These are phyloP conservation scores for Arabidopsis hybrid DNA, from an alignment of 441 rosid genomes.

Conservation along the genomic window DNA sequence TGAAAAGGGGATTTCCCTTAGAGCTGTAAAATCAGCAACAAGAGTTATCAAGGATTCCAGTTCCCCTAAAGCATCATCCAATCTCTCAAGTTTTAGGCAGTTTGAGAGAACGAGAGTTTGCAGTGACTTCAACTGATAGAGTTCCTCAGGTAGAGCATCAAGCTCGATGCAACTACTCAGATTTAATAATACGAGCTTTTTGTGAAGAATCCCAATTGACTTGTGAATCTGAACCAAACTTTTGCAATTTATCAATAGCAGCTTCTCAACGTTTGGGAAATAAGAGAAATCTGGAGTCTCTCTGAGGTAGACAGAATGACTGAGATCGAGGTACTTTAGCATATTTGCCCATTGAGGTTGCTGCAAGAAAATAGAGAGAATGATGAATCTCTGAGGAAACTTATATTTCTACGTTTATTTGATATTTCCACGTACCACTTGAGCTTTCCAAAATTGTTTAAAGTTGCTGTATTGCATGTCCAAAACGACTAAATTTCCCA, in stretches of 20 bases:
- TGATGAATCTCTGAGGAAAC: too few relatives aligned
- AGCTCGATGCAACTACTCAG: constrained; percentile 1
- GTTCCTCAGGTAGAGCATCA: not conserved
- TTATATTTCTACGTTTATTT: too few relatives aligned
- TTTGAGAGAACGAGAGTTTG: constrained; percentile 2
- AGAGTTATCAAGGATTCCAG: not conserved
- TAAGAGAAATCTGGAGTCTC: constrained; percentile 32
- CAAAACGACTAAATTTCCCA: not conserved
- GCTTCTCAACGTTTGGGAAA: constrained; percentile 30
- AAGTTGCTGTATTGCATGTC: constrained; percentile 11
- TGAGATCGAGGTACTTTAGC: too few relatives aligned
- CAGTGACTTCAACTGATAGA: not conserved
- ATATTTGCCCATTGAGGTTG: too few relatives aligned
- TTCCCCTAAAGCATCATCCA: not conserved
- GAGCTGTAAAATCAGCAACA: not conserved
- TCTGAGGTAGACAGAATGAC: not conserved
- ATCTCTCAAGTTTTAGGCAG: not conserved
- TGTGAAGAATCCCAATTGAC: constrained; percentile 6
- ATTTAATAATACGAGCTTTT: constrained; percentile 4
- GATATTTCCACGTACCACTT: too few relatives aligned
- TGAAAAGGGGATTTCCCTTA: not conserved
- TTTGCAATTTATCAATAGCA: constrained; percentile 4
- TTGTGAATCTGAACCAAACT: constrained; percentile 3
- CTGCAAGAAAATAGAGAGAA: too few relatives aligned
- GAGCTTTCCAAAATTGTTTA: too few relatives aligned